phyloP scores from a whole-genome alignment of 2,329 filamentous ascomycete species.

The Thielaviopsis punctulata region DNA sequence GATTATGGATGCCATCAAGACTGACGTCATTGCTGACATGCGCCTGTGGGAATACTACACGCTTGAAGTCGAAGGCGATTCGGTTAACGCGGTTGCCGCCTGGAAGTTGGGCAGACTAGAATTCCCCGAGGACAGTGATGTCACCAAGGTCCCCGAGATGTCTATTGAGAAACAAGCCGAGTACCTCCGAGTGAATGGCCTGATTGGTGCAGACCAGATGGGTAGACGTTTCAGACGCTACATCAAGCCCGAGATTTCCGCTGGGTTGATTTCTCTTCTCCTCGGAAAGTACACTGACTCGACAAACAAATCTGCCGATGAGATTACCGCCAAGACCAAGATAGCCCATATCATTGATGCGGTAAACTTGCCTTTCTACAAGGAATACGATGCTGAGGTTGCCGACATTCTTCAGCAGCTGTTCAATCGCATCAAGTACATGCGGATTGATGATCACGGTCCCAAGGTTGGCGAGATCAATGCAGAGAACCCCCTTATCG shows the following conservation, averaged over 20 bases:
- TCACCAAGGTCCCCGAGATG: constrained; percentile 14
- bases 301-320: constrained; percentile 25
- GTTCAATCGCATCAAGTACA: constrained; percentile 88
- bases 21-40: constrained; percentile 57
- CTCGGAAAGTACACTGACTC: constrained; percentile 32
- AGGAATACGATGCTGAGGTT: constrained; percentile 76
- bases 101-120: constrained; percentile 49
- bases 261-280: constrained; percentile 22
- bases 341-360: constrained; percentile 55
- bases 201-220: constrained; percentile 55
- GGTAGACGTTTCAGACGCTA: constrained; percentile 62
- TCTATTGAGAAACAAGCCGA: constrained; percentile 29
- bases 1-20: constrained; percentile 74
- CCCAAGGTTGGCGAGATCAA: constrained; percentile 72
- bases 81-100: constrained; percentile 47
- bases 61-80: constrained; percentile 58
- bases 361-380: constrained; percentile 74
- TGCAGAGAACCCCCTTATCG: constrained; percentile 63
- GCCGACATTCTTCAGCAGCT: constrained; percentile 76
- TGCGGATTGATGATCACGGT: constrained; percentile 79
- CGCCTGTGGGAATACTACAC: constrained; percentile 90
- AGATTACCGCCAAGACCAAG: constrained; percentile 29
- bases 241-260: constrained; percentile 52
- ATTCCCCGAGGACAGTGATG: constrained; percentile 27
- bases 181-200: constrained; percentile 50